Conservation (phyloP, 208 protist genomes). For the Leishmania major region DNA sequence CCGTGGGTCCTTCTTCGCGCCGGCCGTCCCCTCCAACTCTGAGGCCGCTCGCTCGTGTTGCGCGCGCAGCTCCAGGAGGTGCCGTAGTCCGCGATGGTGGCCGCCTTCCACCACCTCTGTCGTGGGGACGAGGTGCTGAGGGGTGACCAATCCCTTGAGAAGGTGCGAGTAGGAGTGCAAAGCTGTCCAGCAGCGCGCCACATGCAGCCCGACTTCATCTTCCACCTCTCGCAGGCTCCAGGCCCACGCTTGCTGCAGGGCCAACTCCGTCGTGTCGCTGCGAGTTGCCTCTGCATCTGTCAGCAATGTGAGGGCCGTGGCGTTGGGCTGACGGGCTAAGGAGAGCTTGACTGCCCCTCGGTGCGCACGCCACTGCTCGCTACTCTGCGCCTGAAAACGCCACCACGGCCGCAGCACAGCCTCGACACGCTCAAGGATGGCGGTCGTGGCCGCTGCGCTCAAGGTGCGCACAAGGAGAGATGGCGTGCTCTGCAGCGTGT, state of each 20-base stretch:
- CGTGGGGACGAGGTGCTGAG: constrained; percentile 58
- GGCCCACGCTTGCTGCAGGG: constrained; percentile 59
- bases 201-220: constrained; percentile 72
- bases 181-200: constrained; percentile 57
- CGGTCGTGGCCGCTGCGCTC: constrained; percentile 41
- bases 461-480: constrained; percentile 46
- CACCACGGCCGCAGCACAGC: constrained; percentile 56
- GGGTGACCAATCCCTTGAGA: constrained; percentile 62
- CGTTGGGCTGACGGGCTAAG: constrained; percentile 51
- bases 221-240: constrained; percentile 73
- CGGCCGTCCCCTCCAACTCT: constrained; percentile 31
- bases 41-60: constrained; percentile 43
- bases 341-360: constrained; percentile 64
- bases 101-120: constrained; percentile 46
- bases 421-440: constrained; percentile 55
- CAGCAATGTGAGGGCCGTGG: constrained; percentile 40
- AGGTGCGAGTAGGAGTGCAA: constrained; percentile 70
- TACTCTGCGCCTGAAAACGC: constrained; percentile 52
- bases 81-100: constrained; percentile 73
- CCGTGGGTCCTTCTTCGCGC: constrained; percentile 41
- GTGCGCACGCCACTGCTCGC: constrained; percentile 46
- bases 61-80: constrained; percentile 67
- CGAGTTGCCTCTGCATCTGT: constrained; percentile 50
- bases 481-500: constrained; percentile 52
- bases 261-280: constrained; percentile 33